Evolutionary conservation across 148 eudicot species (phyloP), one percentile per base, ranked within the genome.

Genomic region (Simmondsia chinensis): DNA sequence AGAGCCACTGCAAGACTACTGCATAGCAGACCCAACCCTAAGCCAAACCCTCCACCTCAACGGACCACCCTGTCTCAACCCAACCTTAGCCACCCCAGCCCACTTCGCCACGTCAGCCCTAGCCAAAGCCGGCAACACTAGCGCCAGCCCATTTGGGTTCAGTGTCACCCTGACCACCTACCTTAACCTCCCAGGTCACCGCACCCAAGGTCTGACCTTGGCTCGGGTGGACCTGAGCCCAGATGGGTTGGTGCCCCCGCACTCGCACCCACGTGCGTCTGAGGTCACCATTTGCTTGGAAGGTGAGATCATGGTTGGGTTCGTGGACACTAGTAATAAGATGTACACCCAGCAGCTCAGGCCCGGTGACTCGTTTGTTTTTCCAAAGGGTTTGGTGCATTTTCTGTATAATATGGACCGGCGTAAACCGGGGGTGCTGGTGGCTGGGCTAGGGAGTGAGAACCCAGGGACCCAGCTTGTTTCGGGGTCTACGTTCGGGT

Each of bases 251-350:
- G 79, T 89, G 8, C 93, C 97, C 3, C 84, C 87, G 1, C 93
- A 89, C 59, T 57, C 79, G 2, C 97, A 89, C 66, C 93, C 97
- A 2, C 71, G 97, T 35, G 95, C 95, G 34, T 69, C 97, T 0
- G 95, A 91, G 14, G 85, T 82, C 12, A 70, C 86, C 52, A 74
- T 75, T 6, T 63, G 88, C 46, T 62, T 81, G 0, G 54, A 64
- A 28, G 97, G 95, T 1, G 69, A 76, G 0, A 66, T 91, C 22
- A 56, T 81, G 0, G 95, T 82, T 20, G 95, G 94, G 21, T 82
- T 91, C 45, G 66, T 91, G 1, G 82, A 82, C 42, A 79, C 88
- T 1, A 59, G 82, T 0, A 76, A 76, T 10, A 56, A 50, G 8
- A 33, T 70, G 19, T 79, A 57, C 30, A 73, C 84, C 0, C 87